A percentile compares a stretch with the other conserved stretches of the same genome.
These are phyloP conservation scores for Sergeia podlipaevii DNA, from an alignment of 208 protist species.

Conservation along the genomic window DNA sequence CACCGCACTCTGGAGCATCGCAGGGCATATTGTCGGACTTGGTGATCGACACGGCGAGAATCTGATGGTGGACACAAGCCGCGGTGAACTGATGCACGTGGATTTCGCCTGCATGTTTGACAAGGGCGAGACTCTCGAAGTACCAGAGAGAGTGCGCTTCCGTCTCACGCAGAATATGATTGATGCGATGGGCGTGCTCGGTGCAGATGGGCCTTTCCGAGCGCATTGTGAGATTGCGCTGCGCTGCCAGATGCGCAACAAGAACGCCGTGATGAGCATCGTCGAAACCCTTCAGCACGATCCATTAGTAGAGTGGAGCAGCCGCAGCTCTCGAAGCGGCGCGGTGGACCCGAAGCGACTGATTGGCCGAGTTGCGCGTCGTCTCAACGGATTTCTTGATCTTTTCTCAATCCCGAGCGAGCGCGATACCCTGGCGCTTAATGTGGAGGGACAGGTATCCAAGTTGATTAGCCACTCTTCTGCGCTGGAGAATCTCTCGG, in stretches of 20 bases:
- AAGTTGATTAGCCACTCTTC: conserved; percentile 93
- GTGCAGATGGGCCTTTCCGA: conserved; percentile 91
- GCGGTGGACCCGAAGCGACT: conserved; percentile 40
- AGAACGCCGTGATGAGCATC: conserved; percentile 93
- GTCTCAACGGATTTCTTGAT: conserved; percentile 80
- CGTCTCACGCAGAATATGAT: conserved; percentile 96
- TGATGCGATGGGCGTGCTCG: conserved; percentile 93
- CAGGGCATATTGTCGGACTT: conserved; percentile 94
- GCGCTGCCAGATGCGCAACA: conserved; percentile 87
- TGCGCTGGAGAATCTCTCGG: conserved; percentile 83
- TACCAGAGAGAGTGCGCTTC: conserved; percentile 96
- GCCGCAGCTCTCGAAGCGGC: conserved; percentile 6
- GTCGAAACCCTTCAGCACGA: conserved; percentile 96
- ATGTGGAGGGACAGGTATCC: conserved; percentile 91
- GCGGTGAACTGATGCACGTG: conserved; percentile 91
- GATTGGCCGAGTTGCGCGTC: conserved; percentile 67
- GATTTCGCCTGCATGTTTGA: conserved; percentile 98
- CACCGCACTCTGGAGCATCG: conserved; percentile 94
- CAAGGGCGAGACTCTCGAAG: conserved; percentile 90
- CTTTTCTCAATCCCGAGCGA: conserved; percentile 54
- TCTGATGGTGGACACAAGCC: conserved; percentile 88
- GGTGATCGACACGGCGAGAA: conserved; percentile 96
- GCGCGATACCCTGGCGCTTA: conserved; percentile 72
- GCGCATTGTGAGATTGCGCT: conserved; percentile 84
- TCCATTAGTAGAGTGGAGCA: conserved; percentile 94